Conservation (phyloP, 805 yeast genomes). For the Candida succiphila region DNA sequence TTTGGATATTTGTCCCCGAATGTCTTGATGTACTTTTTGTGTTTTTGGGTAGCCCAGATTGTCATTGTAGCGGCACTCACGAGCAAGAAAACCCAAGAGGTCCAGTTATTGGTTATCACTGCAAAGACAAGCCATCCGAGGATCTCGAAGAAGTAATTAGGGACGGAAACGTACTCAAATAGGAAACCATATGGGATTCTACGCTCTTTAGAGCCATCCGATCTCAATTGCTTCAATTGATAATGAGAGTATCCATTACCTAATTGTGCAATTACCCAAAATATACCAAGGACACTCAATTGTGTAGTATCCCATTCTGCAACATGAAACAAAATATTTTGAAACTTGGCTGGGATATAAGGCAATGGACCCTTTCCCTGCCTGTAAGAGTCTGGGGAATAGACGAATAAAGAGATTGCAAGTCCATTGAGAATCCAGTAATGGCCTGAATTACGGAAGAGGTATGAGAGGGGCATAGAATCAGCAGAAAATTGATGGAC, state of each 20-base stretch:
- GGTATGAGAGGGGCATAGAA: constrained; percentile 85
- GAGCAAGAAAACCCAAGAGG: constrained; percentile 58
- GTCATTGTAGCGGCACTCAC: constrained; percentile 81
- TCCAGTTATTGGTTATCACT: constrained; percentile 66
- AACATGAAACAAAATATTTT: constrained; percentile 21
- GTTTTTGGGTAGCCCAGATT: constrained; percentile 86
- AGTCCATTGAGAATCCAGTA: constrained; percentile 88
- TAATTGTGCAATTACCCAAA: constrained; percentile 52
- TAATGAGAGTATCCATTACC: constrained; percentile 69
- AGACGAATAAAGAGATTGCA: constrained; percentile 24
- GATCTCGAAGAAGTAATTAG: constrained; percentile 87
- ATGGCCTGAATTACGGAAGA: constrained; percentile 84
- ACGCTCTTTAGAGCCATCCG: constrained; percentile 46
- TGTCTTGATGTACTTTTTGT: constrained; percentile 52
- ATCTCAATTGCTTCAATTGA: constrained; percentile 50
- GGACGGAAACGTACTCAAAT: constrained; percentile 75
- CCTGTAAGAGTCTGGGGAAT: constrained; percentile 22
- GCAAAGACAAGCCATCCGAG: constrained; percentile 67
- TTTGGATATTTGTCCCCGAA: constrained; percentile 76
- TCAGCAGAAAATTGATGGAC: constrained; percentile 80
- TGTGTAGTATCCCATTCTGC: constrained; percentile 26
- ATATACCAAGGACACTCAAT: constrained; percentile 25
- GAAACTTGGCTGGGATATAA: constrained; percentile 4
- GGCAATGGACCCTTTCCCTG: no score
- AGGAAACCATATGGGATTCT: constrained; percentile 79